Evolutionary conservation across 495 filamentous ascomycete species (phyloP).

Genomic region (Talaromyces liani): DNA sequence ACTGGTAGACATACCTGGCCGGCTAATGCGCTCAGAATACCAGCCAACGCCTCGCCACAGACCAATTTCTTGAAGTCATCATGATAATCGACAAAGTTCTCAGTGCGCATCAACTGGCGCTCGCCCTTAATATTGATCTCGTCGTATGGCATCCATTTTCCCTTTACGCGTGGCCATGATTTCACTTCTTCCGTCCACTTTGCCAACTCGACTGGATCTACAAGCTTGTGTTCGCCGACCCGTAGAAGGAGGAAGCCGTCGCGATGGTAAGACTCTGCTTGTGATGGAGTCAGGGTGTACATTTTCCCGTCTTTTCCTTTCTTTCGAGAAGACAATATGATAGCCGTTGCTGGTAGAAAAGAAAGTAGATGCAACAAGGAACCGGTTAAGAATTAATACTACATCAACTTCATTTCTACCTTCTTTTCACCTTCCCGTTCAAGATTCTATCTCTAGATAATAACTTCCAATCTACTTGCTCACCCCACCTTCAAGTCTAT

Average conservation of each 20-base stretch:
- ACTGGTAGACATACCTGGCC: constrained; percentile 14
- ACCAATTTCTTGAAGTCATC: constrained; percentile 25
- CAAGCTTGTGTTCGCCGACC: constrained; percentile 19
- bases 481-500: neutral
- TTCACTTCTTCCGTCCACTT: constrained; percentile 34
- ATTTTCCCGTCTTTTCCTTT: constrained; percentile 6
- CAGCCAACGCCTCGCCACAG: constrained; percentile 22
- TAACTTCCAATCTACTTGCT: neutral
- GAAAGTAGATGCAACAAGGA: too few species aligned
- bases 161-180: constrained; percentile 27
- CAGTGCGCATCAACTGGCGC: constrained; percentile 35
- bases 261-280: constrained; percentile 25
- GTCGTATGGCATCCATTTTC: constrained; percentile 40
- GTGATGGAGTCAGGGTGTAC: constrained; percentile 17
- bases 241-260: constrained; percentile 32
- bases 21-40: constrained; percentile 27
- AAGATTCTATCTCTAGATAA: neutral
- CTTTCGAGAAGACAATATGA: neutral
- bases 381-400: neutral
- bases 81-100: constrained; percentile 37
- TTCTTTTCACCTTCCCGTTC: neutral
- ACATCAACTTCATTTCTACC: neutral
- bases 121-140: constrained; percentile 34
- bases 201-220: constrained; percentile 22
- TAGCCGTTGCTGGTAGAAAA: neutral